Evolutionary conservation across 2,329 filamentous ascomycete genomes (phyloP), one percentile per base, ranked within the genome.

Genomic region (Alternaria alternata): DNA sequence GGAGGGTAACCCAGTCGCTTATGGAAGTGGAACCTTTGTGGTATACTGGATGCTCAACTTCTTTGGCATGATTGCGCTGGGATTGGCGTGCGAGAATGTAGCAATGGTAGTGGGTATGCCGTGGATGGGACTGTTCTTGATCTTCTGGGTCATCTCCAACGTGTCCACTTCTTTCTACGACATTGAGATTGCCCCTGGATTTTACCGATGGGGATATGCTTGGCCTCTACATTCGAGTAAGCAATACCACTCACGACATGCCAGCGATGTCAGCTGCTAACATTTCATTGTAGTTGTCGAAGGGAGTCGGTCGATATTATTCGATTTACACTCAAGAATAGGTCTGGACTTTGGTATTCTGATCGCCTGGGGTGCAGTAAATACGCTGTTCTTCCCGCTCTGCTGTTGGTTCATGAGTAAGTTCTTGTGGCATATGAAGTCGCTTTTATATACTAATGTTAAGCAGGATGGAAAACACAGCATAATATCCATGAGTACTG

Each of bases 61-160:
- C 73, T 79, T 85, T 0, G 88, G 87, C 8, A 90, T 90, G 88
- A 79, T 82, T 8, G 87, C 87, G 0, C 69, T 90, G 1, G 88
- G 87, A 0, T 75, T 90, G 3, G 86, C 88, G 0, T 88, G 86
- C 68, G 88, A 90, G 76, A 90, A 90, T 66, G 83, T 88, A 28
- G 85, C 85, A 0, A 89, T 89, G 85, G 68, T 89, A 2, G 78
- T 90, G 5, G 87, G 86, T 0, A 80, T 85, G 66, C 88, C 86
- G 0, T 90, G 87, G 87, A 85, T 81, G 52, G 83, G 86, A 0
- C 72, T 89, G 0, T 91, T 88, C 83, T 76, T 91, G 2, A 88
- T 90, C 57, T 89, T 89, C 67, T 89, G 87, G 87, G 86, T 90
- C 42, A 88, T 90, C 57, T 84, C 86, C 7, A 91, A 91, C 67